Conservation (phyloP, 1,284 basidiomycete species). For the Moesziomyces aphidis region DNA sequence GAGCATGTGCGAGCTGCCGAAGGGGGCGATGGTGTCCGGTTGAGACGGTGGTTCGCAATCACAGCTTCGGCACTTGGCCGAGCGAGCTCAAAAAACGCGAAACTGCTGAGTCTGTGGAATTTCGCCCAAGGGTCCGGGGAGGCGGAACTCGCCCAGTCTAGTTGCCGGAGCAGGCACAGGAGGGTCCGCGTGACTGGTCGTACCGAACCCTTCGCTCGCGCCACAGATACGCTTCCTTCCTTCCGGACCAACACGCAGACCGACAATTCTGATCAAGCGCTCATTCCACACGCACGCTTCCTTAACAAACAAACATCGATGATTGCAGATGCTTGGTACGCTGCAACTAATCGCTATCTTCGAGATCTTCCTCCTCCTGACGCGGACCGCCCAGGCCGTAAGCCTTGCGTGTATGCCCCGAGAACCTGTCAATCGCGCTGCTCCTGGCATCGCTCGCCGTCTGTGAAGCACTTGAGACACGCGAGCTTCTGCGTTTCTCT, state of each 20-base stretch:
- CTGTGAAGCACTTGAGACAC: neutral
- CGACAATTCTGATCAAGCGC: no score
- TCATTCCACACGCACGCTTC: no score
- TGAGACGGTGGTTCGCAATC: neutral
- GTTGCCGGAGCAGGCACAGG: neutral
- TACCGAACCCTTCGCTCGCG: neutral
- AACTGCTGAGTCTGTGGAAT: neutral
- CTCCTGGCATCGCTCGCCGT: neutral
- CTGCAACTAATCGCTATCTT: constrained; percentile 31
- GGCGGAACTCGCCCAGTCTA: neutral
- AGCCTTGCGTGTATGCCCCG: constrained; percentile 22
- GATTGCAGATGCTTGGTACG: no score
- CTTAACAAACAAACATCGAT: neutral
- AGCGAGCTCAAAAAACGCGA: neutral
- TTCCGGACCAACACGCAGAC: no score
- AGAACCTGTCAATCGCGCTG: neutral
- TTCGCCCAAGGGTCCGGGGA: neutral
- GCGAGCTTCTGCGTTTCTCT: constrained; percentile 12
- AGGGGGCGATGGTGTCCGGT: neutral
- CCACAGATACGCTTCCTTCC: neutral
- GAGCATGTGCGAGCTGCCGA: neutral
- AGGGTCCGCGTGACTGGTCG: neutral
- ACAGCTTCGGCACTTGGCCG: no score
- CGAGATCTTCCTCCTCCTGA: constrained; percentile 47
- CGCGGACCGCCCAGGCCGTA: constrained; percentile 47